A percentile compares a stretch with the other conserved stretches of the same genome.
phyloP scores from a whole-genome alignment of 2,329 filamentous ascomycete species.

The Penicillium italicum region DNA sequence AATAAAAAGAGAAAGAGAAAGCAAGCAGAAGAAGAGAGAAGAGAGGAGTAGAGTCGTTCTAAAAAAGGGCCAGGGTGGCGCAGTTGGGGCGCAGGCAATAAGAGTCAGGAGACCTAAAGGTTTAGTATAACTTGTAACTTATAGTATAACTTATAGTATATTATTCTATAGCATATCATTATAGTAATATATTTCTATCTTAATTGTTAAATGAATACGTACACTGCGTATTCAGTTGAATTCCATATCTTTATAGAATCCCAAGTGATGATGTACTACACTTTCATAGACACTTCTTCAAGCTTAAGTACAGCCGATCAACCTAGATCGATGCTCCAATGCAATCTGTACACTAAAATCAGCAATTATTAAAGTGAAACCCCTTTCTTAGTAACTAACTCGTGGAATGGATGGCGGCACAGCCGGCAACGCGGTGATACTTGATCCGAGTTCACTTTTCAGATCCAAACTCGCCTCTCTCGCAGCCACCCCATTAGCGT shows the following conservation, averaged over 20 bases:
- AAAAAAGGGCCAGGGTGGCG: neutral
- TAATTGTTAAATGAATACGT: neutral
- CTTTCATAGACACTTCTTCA: neutral
- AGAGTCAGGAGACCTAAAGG: too few relatives aligned
- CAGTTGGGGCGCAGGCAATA: neutral
- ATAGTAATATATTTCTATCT: neutral
- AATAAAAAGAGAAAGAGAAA: neutral
- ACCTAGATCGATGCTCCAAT: slow-evolving; percentile 2
- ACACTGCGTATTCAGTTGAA: neutral
- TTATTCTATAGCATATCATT: too few relatives aligned
- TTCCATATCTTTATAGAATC: neutral
- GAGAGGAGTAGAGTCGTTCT: too few relatives aligned
- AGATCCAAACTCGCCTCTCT: slow-evolving; percentile 6
- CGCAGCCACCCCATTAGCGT: slow-evolving; percentile 3
- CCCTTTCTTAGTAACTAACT: neutral
- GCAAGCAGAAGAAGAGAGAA: neutral
- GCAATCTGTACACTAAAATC: neutral
- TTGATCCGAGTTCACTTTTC: slow-evolving; percentile 1
- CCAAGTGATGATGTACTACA: neutral
- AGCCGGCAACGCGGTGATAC: slow-evolving; percentile 5
- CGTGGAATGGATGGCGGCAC: slow-evolving; percentile 2
- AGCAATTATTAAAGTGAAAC: neutral
- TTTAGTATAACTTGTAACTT: too few relatives aligned
- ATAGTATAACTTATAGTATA: too few relatives aligned
- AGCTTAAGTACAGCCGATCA: neutral